Percentiles rank a stretch among this genome's conserved stretches.
Evolutionary conservation across 2,329 filamentous ascomycete genomes (phyloP).

Genomic region (Penicillium concentricum): DNA sequence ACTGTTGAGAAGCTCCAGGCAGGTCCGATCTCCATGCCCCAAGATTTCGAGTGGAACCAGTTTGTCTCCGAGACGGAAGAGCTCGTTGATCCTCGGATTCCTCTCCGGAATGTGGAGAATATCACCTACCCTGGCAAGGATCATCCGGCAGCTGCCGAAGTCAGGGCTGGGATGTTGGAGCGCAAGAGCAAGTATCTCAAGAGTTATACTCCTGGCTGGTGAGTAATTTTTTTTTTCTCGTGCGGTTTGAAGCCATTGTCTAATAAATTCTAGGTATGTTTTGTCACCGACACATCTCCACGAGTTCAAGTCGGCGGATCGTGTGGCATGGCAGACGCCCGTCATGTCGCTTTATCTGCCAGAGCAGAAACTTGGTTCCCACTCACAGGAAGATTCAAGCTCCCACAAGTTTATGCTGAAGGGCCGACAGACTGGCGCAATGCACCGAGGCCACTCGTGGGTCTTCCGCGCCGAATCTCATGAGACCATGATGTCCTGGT

Average conservation of each 20-base stretch:
- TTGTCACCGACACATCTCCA: constrained; percentile 94
- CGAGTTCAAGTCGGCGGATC: constrained; percentile 98
- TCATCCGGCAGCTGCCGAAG: constrained; percentile 77
- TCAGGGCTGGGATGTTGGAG: constrained; percentile 87
- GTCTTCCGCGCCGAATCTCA: constrained; percentile 68
- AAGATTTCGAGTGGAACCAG: constrained; percentile 84
- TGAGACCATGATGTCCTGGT: constrained; percentile 97
- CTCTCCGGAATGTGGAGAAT: constrained; percentile 73
- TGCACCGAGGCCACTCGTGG: constrained; percentile 78
- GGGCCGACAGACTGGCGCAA: constrained; percentile 84
- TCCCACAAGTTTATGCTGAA: constrained; percentile 99
- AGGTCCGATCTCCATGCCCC: constrained; percentile 88
- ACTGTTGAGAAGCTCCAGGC: constrained; percentile 77
- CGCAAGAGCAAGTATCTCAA: constrained; percentile 99
- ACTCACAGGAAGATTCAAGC: constrained; percentile 75
- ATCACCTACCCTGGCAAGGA: constrained; percentile 91
- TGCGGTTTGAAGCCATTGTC: background rate
- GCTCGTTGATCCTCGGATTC: constrained; percentile 80
- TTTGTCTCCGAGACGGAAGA: constrained; percentile 80
- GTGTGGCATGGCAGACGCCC: constrained; percentile 74
- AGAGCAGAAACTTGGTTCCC: constrained; percentile 92
- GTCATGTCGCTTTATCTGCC: constrained; percentile 95
- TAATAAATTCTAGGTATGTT: constrained; percentile 68
- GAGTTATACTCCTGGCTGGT: constrained; percentile 95
- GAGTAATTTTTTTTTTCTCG: constrained; percentile 38